phyloP scores from a whole-genome alignment of 2,329 filamentous ascomycete species.

The Fusarium transvaalense region DNA sequence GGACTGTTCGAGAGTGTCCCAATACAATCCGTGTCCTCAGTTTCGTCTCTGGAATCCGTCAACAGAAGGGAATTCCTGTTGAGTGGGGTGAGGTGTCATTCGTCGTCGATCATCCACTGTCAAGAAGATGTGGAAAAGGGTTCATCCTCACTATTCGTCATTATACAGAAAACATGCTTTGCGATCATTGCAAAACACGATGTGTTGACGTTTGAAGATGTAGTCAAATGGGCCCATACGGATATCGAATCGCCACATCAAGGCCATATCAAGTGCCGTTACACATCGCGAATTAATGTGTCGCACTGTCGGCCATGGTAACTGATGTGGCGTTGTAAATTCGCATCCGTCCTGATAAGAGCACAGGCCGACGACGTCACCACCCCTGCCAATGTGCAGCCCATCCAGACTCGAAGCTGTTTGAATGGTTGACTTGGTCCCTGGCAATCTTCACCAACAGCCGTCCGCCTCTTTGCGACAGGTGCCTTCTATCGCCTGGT shows the following conservation, averaged over 20 bases:
- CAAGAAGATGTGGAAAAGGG: conserved; percentile 28
- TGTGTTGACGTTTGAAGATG: conserved; percentile 5
- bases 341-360: conserved; percentile 29
- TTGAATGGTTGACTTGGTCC: conserved; percentile 26
- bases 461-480: conserved; percentile 24
- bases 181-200: conserved; percentile 11
- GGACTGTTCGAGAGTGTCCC: conserved; percentile 20
- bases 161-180: conserved; percentile 26
- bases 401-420: conserved; percentile 24
- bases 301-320: conserved; percentile 18
- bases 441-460: conserved; percentile 28
- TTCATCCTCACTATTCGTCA: conserved; percentile 25
- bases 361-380: conserved; percentile 40
- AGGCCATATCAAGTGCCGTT: conserved; percentile 9
- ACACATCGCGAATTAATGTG: conserved; percentile 13
- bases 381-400: conserved; percentile 27
- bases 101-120: conserved; percentile 41
- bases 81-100: conserved; percentile 35
- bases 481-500: conserved; percentile 18
- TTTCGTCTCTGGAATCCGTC: conserved; percentile 26
- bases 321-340: conserved; percentile 35
- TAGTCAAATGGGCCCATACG: not conserved
- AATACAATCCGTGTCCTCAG: conserved; percentile 8
- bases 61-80: conserved; percentile 29
- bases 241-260: conserved; percentile 9